phyloP scores from a whole-genome alignment of 345 rosid genomes.

The Heritiera fomes region DNA sequence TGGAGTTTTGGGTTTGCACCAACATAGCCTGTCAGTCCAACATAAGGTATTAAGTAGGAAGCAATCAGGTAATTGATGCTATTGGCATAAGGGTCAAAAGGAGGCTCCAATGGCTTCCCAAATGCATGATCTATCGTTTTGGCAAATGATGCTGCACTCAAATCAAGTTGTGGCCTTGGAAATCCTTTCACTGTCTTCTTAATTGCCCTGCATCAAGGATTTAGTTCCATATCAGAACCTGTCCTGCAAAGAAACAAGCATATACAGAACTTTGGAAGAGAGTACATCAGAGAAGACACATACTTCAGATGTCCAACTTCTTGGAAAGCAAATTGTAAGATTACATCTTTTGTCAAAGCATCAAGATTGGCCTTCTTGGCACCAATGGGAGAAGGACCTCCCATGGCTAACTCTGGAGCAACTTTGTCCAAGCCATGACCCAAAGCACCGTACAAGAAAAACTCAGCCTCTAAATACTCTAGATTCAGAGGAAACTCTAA shows the following conservation, averaged over 20 bases:
- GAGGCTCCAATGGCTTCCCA: slow-evolving; percentile 50
- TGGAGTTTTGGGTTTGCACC: slow-evolving; percentile 70
- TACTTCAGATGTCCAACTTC: slow-evolving; percentile 91
- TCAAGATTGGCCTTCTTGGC: slow-evolving; percentile 63
- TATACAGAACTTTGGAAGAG: background rate
- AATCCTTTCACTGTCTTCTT: slow-evolving; percentile 65
- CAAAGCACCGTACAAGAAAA: slow-evolving; percentile 66
- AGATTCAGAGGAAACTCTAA: slow-evolving; percentile 84
- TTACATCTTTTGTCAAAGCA: slow-evolving; percentile 49
- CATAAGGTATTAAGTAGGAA: slow-evolving; percentile 75
- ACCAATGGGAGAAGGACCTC: slow-evolving; percentile 78
- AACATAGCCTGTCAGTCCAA: slow-evolving; percentile 80
- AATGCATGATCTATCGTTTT: slow-evolving; percentile 53
- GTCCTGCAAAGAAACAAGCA: background rate
- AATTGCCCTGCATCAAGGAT: slow-evolving; percentile 52
- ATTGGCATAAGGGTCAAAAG: slow-evolving; percentile 70
- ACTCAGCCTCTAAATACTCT: slow-evolving; percentile 92
- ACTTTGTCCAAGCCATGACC: slow-evolving; percentile 76
- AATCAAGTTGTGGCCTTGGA: slow-evolving; percentile 73
- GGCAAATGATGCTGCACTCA: slow-evolving; percentile 61
- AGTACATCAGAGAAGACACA: background rate
- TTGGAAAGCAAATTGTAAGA: slow-evolving; percentile 82
- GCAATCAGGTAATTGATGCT: slow-evolving; percentile 64
- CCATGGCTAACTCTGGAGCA: slow-evolving; percentile 61
- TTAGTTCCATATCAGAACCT: background rate